phyloP scores from a whole-genome alignment of 164 flowering plant genomes.

The Amborella trichopoda region DNA sequence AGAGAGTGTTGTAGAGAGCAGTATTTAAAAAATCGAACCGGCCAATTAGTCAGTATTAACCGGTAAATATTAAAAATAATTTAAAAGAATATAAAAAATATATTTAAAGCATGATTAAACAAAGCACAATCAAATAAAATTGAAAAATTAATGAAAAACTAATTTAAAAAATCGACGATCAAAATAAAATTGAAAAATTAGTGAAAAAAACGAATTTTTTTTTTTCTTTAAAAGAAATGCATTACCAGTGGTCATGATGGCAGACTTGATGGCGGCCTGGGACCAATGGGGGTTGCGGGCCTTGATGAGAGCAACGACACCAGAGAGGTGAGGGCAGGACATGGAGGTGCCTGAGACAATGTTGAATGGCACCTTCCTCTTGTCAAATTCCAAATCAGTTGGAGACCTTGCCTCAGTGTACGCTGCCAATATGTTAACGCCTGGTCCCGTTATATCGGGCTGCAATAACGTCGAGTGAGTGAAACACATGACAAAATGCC shows the following conservation, averaged over 20 bases:
- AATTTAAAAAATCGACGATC: constrained; percentile 68
- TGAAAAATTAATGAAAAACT: constrained; percentile 71
- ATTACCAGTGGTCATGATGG: constrained; percentile 22
- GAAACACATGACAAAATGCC: too few relatives aligned
- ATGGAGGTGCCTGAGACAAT: constrained; percentile 5
- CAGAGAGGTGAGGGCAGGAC: constrained; percentile 8
- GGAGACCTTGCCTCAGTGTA: background rate
- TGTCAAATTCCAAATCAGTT: background rate
- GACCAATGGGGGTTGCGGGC: constrained; percentile 2
- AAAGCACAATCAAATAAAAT: constrained; percentile 77
- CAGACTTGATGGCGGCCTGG: constrained; percentile 6
- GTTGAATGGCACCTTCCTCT: constrained; percentile 1
- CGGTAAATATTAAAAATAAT: too few relatives aligned
- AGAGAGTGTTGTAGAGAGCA: constrained; percentile 70
- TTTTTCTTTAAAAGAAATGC: constrained; percentile 35
- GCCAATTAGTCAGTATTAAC: too few relatives aligned
- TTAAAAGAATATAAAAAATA: too few relatives aligned
- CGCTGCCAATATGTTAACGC: constrained; percentile 6
- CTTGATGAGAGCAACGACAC: constrained; percentile 4
- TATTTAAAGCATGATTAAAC: constrained; percentile 71
- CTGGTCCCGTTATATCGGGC: constrained; percentile 6
- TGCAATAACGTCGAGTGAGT: constrained; percentile 1
- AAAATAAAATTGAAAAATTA: constrained; percentile 39
- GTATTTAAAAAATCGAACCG: constrained; percentile 89
- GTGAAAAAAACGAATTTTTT: too few relatives aligned